Evolutionary conservation across 352 stramenopile species (phyloP), one percentile per base, ranked within the genome.

Genomic region (Aphanomyces cochlioides): DNA sequence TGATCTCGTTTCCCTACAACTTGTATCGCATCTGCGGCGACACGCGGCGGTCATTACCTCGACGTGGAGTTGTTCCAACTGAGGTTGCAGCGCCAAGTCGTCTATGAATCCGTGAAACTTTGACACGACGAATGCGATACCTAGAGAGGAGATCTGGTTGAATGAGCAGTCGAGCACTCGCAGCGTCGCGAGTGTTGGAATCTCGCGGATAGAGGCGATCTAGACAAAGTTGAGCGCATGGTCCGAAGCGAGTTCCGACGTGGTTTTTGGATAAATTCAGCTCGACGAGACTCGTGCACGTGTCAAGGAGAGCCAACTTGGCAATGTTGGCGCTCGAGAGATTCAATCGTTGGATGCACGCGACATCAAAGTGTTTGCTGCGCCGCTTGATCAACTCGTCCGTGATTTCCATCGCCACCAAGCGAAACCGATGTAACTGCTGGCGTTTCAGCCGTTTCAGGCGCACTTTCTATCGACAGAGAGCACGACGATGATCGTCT

Each of bases 281-380:
- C 61, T 90, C 77, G 4, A 87, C 66, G 5, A 85, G 69, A 36
- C 78, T 84, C 15, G 79, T 66, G 48, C 85, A 92, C 4, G 71
- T 73, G 12, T 84, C 79, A 10, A 92, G 50, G 47, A 77, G 59
- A 3, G 63, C 66, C 28, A 90, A 69, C 8, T 65, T 74, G 7
- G 64, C 41, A 4, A 91, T 75, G 4, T 56, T 76, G 76, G 78
- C 77, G n/a, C 37, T 39, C 0, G 83, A 87, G 50, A 90, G 79
- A 54, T 92, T 82, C 45, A 92, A 69, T 47, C 85, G 70, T 56
- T 83, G 82, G 66, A 92, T 75, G 69, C 85, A 89, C 43, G 66
- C 77, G 17, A 90, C 56, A 64, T 92, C 85, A 67, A 90, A 92
- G 73, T 92, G 85, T 37, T 86, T 86, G 68, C 83, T 90, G 45